Evolutionary conservation across 495 filamentous ascomycete species (phyloP).

Genomic region (Trichoderma reesei): DNA sequence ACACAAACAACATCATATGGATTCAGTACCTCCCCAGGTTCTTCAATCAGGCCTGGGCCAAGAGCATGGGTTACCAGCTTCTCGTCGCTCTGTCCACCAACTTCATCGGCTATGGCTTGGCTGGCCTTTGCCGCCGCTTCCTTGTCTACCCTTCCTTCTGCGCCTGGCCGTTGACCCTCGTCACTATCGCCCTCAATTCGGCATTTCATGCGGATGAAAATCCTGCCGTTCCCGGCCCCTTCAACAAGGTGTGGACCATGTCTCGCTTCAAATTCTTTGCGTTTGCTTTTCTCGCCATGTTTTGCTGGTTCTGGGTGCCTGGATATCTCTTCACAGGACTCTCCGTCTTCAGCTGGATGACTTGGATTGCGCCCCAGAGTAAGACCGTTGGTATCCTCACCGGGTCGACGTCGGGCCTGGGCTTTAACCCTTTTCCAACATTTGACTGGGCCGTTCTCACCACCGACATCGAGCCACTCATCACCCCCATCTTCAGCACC

Average conservation of each 20-base stretch:
- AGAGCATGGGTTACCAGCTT: not conserved
- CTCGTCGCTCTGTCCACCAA: slow-evolving; percentile 10
- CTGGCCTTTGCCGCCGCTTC: slow-evolving; percentile 43
- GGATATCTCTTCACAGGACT: slow-evolving; percentile 19
- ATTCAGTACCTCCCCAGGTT: not conserved
- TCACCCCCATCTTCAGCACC: slow-evolving; percentile 33
- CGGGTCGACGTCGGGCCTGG: slow-evolving; percentile 25
- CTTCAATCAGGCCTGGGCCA: not conserved
- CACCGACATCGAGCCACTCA: slow-evolving; percentile 18
- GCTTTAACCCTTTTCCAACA: slow-evolving; percentile 31
- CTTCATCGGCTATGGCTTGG: slow-evolving; percentile 27
- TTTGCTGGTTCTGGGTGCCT: slow-evolving; percentile 25
- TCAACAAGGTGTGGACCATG: slow-evolving; percentile 15
- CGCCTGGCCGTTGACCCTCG: slow-evolving; percentile 32
- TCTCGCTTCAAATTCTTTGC: slow-evolving; percentile 14
- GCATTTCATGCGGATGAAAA: slow-evolving; percentile 31
- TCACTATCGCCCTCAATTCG: slow-evolving; percentile 33
- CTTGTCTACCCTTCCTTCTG: slow-evolving; percentile 40
- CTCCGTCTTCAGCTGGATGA: slow-evolving; percentile 22
- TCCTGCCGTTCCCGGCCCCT: slow-evolving; percentile 24
- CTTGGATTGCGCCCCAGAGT: slow-evolving; percentile 27
- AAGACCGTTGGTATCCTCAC: slow-evolving; percentile 21
- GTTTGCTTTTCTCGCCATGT: slow-evolving; percentile 16
- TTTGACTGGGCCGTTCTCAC: slow-evolving; percentile 32
- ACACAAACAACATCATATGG: too few species aligned